Evolutionary conservation across 1,284 basidiomycete genomes (phyloP).

Genomic region (Leccinum idahoense): DNA sequence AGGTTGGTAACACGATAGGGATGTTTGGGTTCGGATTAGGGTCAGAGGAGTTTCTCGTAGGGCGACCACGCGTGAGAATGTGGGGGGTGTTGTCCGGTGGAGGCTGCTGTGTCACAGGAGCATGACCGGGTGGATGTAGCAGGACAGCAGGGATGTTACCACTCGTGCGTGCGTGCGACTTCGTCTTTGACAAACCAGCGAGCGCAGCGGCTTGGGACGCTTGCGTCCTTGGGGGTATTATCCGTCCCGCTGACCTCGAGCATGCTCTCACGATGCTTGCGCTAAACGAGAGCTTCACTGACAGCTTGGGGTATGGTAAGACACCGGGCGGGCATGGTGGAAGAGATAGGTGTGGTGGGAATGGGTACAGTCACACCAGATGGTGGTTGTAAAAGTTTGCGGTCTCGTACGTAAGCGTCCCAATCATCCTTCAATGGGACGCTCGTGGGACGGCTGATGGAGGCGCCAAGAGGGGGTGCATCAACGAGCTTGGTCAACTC

Average conservation of each 20-base stretch:
- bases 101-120: constrained; percentile 23
- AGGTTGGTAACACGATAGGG: constrained; percentile 28
- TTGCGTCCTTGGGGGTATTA: constrained; percentile 28
- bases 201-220: constrained; percentile 27
- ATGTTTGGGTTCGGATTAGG: constrained; percentile 21
- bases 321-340: constrained; percentile 34
- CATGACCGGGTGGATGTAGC: constrained; percentile 55
- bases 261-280: constrained; percentile 61
- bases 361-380: constrained; percentile 72
- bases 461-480: constrained; percentile 39
- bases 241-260: constrained; percentile 38
- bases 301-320: constrained; percentile 66
- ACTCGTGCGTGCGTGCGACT: constrained; percentile 33
- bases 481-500: constrained; percentile 49
- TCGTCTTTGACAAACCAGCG: constrained; percentile 22
- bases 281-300: constrained; percentile 61
- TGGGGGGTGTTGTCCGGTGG: constrained; percentile 33
- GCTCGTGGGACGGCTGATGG: constrained; percentile 65
- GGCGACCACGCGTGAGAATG: constrained; percentile 61
- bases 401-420: constrained; percentile 75
- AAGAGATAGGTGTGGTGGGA: constrained; percentile 46
- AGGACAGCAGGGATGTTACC: constrained; percentile 43
- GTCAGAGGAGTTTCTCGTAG: constrained; percentile 25
- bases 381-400: constrained; percentile 77
- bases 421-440: constrained; percentile 68